These are phyloP conservation scores for Serendipita sp. DNA, from an alignment of 768 basidiomycete species.

Conservation along the genomic window DNA sequence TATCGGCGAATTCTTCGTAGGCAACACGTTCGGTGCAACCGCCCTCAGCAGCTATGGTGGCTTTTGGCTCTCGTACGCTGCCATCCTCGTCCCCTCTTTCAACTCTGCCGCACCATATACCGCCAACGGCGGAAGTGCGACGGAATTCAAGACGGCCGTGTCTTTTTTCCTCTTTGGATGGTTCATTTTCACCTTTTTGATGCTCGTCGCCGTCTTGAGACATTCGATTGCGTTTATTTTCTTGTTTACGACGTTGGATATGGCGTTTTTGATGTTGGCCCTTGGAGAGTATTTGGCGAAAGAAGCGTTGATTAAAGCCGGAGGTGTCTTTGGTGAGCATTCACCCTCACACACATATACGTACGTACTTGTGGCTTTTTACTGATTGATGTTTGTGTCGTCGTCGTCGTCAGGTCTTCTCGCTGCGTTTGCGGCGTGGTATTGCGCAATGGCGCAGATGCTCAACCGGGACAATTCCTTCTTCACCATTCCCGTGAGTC, in stretches of 20 bases:
- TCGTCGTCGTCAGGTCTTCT: neutral
- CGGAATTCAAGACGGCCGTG: slow-evolving; percentile 11
- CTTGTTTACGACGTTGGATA: neutral
- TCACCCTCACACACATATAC: no score
- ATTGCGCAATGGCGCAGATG: neutral
- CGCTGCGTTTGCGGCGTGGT: neutral
- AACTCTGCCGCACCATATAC: slow-evolving; percentile 43
- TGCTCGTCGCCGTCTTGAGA: slow-evolving; percentile 8
- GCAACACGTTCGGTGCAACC: neutral
- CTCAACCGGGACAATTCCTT: neutral
- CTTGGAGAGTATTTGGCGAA: neutral
- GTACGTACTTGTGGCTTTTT: no score
- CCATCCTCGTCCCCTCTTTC: slow-evolving; percentile 51
- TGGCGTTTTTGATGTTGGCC: neutral
- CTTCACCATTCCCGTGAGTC: neutral
- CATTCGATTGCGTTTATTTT: slow-evolving; percentile 13
- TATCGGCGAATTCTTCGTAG: neutral
- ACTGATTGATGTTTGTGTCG: no score
- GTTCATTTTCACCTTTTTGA: neutral
- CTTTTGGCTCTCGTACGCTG: slow-evolving; percentile 76
- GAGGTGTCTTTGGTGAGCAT: neutral
- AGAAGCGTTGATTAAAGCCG: neutral
- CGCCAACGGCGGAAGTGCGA: neutral
- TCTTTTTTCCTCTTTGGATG: slow-evolving; percentile 4
- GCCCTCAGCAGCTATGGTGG: slow-evolving; percentile 47